These are phyloP conservation scores for Cenococcum geophilum DNA, from an alignment of 495 filamentous ascomycete species.

Conservation along the genomic window DNA sequence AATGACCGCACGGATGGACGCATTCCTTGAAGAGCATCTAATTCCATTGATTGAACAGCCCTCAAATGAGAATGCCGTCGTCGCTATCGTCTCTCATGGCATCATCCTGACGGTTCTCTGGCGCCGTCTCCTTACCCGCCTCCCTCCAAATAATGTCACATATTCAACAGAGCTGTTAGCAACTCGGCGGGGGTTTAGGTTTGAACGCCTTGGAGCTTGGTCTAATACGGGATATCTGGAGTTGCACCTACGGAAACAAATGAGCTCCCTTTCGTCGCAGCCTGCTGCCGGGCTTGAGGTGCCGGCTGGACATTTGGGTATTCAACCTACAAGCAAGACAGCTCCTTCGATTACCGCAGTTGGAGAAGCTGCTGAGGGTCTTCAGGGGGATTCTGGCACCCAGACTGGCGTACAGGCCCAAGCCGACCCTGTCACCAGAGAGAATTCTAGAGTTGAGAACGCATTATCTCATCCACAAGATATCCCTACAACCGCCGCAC, in stretches of 20 bases:
- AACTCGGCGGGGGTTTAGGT: constrained; percentile 17
- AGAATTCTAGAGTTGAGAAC: not conserved
- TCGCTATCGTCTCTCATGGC: constrained; percentile 74
- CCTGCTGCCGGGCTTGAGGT: not conserved
- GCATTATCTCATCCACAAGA: not conserved
- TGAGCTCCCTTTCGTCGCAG: not conserved
- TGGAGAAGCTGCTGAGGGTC: not conserved
- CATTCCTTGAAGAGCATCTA: constrained; percentile 58
- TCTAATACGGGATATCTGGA: constrained; percentile 61
- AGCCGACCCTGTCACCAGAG: not conserved
- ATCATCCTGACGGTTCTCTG: constrained; percentile 66
- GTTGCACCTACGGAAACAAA: constrained; percentile 38
- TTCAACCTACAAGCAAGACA: too few species aligned
- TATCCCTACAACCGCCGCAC: constrained; percentile 1
- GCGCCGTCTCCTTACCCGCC: constrained; percentile 51
- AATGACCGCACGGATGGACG: constrained; percentile 56
- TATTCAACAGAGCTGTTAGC: constrained; percentile 32
- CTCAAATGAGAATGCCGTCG: constrained; percentile 26
- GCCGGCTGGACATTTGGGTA: too few species aligned
- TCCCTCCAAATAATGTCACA: constrained; percentile 42
- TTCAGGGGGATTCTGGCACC: not conserved
- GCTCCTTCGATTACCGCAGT: too few species aligned
- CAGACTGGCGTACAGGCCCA: not conserved
- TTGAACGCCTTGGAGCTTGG: constrained; percentile 52
- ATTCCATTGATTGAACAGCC: constrained; percentile 48